Evolutionary conservation across 1,284 basidiomycete genomes (phyloP), one percentile per base, ranked within the genome.

Genomic region (Sphaerobolus stellatus): DNA sequence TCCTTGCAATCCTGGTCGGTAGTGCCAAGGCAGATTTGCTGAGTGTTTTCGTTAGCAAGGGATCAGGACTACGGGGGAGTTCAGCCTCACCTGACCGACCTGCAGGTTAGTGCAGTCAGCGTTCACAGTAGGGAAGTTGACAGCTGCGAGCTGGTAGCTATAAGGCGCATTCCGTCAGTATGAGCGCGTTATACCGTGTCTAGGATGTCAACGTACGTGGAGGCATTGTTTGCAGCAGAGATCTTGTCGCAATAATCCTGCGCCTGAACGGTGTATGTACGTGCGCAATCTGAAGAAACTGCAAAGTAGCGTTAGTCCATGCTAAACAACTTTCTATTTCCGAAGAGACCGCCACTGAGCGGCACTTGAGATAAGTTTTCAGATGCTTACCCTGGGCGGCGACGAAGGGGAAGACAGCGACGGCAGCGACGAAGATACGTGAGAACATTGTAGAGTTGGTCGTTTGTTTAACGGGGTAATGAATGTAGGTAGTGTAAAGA

Each of bases 221-320:
- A 88, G 55, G 79, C 84, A 50, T 80, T 77, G 43, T 87, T 66
- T 18, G 78, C 75, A 33, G 79, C 78, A 56, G 86, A 88, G 66
- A 90, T 89, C 59, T 66, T 64, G 72, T 90, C 85, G 64, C 87
- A 90, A 52, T 74, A 78, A 63, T 90, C 88, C 51, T 81, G 82
- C 1, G 63, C 63, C 60, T 79, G 62, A 48, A 88, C 76, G 56
- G 76, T 82, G 73, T 90, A 88, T 7, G 62, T 64, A 56, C 86
- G 82, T 16, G 74, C 66, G 69, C 88, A 90, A n/a, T 67, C 64
- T 48, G 72, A 66, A 14, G 77, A 81, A 49, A 68, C 59, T 51
- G 65, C 77, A 11, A 11, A 43, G 13, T 14, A 43, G 41, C 22
- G 28, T 24, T 11, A 43, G 7, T 6, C 18, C n/a, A 43, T 24